Percentiles rank a stretch among this genome's conserved stretches.
These are phyloP conservation scores for Exophiala oligosperma DNA, from an alignment of 2,329 filamentous ascomycete genomes.

Conservation along the genomic window DNA sequence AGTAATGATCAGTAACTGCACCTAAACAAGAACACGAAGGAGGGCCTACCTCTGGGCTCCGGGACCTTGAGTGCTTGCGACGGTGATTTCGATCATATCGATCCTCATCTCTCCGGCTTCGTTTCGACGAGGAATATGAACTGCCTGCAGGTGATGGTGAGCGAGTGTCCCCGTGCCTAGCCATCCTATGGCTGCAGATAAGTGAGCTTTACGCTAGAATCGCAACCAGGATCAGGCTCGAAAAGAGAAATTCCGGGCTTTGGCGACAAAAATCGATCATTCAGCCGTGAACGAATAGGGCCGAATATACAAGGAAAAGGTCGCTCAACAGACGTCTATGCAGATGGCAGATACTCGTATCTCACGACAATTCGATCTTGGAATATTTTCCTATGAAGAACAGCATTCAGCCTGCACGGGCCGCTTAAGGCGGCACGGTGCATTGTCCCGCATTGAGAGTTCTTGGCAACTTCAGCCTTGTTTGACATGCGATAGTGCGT, in stretches of 20 bases:
- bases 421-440: too few relatives aligned
- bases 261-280: neutral
- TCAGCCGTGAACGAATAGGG: neutral
- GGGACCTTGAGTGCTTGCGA: conserved; percentile 33
- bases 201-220: conserved; percentile 47
- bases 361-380: neutral
- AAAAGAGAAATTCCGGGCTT: neutral
- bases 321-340: neutral
- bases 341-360: neutral
- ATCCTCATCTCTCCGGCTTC: conserved; percentile 55
- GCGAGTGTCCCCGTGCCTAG: conserved; percentile 65
- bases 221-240: conserved; percentile 25
- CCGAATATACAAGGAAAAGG: neutral
- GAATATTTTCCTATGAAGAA: neutral
- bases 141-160: conserved; percentile 94
- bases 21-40: neutral
- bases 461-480: neutral
- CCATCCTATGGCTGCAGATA: conserved; percentile 49
- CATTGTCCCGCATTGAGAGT: too few relatives aligned
- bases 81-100: conserved; percentile 51
- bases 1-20: conserved; percentile 6
- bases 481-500: neutral
- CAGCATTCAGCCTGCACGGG: too few relatives aligned
- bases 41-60: conserved; percentile 49
- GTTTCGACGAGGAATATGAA: conserved; percentile 71